phyloP scores from a whole-genome alignment of 2,329 filamentous ascomycete genomes.

The Corniculantispora saksenae region DNA sequence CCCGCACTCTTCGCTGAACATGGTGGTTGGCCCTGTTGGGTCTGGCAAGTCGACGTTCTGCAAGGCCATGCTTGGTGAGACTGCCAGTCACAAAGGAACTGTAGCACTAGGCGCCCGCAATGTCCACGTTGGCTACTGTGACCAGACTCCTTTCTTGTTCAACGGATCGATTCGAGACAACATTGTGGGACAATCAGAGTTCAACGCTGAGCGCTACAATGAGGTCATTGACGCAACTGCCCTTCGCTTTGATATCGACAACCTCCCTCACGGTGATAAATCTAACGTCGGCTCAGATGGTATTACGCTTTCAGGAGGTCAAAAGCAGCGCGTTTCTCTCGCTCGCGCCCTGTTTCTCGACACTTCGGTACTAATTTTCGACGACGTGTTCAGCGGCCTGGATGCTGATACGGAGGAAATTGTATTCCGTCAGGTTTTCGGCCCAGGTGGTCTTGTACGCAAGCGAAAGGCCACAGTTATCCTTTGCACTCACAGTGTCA shows the following conservation, averaged over 20 bases:
- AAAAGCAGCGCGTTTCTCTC: constrained; percentile 30
- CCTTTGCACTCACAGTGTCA: constrained; percentile 38
- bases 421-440: constrained; percentile 14
- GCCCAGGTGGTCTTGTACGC: constrained; percentile 35
- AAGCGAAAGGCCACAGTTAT: constrained; percentile 41
- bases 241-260: constrained; percentile 33
- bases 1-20: constrained; percentile 27
- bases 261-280: constrained; percentile 36
- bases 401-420: constrained; percentile 34
- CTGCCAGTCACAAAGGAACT: neutral
- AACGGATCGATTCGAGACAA: constrained; percentile 28
- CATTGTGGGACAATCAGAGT: constrained; percentile 37
- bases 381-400: constrained; percentile 39
- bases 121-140: neutral
- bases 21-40: constrained; percentile 40
- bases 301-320: constrained; percentile 45
- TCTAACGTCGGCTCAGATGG: constrained; percentile 43
- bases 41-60: constrained; percentile 27
- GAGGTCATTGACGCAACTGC: constrained; percentile 37
- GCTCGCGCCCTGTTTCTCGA: constrained; percentile 36
- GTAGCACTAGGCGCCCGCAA: neutral
- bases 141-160: neutral
- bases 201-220: constrained; percentile 34
- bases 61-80: neutral
- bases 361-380: constrained; percentile 33